phyloP scores from a whole-genome alignment of 257 asterid genomes.

The Ocimum tenuiflorum region DNA sequence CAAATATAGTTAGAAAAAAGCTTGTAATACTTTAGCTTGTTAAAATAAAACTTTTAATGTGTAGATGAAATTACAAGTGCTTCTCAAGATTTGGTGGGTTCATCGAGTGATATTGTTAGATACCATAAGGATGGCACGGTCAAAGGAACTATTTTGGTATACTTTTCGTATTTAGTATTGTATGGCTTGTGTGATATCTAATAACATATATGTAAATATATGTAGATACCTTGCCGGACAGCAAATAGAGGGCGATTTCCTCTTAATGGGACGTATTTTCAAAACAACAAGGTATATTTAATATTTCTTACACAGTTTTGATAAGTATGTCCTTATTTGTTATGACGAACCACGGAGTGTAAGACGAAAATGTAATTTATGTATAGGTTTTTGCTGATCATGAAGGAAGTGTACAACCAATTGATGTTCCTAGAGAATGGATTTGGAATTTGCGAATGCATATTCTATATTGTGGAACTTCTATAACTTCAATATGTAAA shows the following conservation, averaged over 20 bases:
- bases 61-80: neutral
- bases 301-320: too few species aligned
- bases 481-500: conserved; percentile 38
- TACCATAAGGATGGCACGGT: neutral
- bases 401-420: conserved; percentile 39
- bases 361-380: neutral
- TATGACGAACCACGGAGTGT: too few species aligned
- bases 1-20: too few species aligned
- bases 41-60: too few species aligned
- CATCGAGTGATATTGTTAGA: neutral
- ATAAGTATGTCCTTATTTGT: too few species aligned
- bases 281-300: conserved; percentile 54
- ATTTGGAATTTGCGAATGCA: conserved; percentile 28
- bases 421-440: conserved; percentile 31
- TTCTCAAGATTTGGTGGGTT: neutral
- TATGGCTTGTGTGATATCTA: too few species aligned
- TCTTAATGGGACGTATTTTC: conserved; percentile 76
- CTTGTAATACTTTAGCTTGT: too few species aligned
- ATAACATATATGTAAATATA: neutral
- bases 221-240: conserved; percentile 60
- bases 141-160: neutral
- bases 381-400: conserved; percentile 64
- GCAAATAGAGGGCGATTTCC: conserved; percentile 61
- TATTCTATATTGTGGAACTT: conserved; percentile 41
- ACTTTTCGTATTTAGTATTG: too few species aligned